These are phyloP conservation scores for Cucumis sativus DNA, from an alignment of 306 rosid species.

Conservation along the genomic window Cucumber_9930_V3 NC_026657.2:33333501-33334000, in stretches of 20 bases:
- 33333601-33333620: constrained; percentile 29
- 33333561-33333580: not conserved
- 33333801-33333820: too few species aligned
- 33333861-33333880: too few species aligned
- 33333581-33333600: not conserved
- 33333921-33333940: not conserved
- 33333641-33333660: constrained; percentile 84
- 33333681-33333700: not conserved
- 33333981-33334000: too few species aligned
- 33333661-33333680: constrained; percentile 32
- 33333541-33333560: not conserved
- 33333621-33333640: constrained; percentile 61
- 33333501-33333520: constrained; percentile 42
- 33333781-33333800: too few species aligned
- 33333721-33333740: too few species aligned
- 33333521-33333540: constrained; percentile 16
- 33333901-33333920: too few species aligned
- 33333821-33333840: too few species aligned
- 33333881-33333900: too few species aligned
- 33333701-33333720: too few species aligned
- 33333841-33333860: too few species aligned
- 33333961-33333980: not conserved
- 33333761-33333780: too few species aligned
- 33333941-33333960: not conserved
- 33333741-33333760: too few species aligned